Base-by-base conservation (phyloP, 306 rosid species). In the Dryas alaskensis region DNA sequence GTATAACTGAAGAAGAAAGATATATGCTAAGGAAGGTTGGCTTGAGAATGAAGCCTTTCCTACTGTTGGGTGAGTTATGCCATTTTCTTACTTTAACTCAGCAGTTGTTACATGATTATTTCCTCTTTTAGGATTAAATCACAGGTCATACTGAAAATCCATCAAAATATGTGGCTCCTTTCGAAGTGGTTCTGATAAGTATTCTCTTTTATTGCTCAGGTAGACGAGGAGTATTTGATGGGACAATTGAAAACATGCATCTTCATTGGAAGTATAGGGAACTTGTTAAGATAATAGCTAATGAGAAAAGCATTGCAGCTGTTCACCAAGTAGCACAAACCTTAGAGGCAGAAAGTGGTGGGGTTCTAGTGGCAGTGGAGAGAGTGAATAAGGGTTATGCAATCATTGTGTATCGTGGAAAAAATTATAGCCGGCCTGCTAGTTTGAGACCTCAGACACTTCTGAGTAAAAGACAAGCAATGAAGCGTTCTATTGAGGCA, bases 251-350 rank as follows among this genome's bases (percentile, higher is more conserved):
- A 86, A 93, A 93, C 85, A 89, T 93, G 98, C 97, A 93, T 78
- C 98, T 93, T 70, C 98, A 93, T 81, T 93, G 97, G 98, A 93
- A 93, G 81, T 93, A 93, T 74, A 91, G 97, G 83, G 98, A 93
- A 79, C 97, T 93, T 8, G 91, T 91, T 79, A 93, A 93, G 90
- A 81, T 93, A 76, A 80, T 93, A 57, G 80, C 86, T 77, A 83
- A 79, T 47, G 83, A 72, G 62, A 74, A 75, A 75, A 89, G 68
- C 84, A 68, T 73, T 70, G 84, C 81, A 78, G 72, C 67, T 79
- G 94, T 79, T 68, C 84, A 84, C 55, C 85, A 85, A 80, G 81
- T 82, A 65, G 98, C 96, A 66, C 85, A 44, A 67, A 89, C 86
- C 78, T 85, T 93, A 78, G 98, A 91, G 86, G 82, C 89, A 59